Evolutionary conservation across 2,329 filamentous ascomycete species (phyloP), one percentile per base, ranked within the genome.

Genomic region (Cytospora schulzeri): DNA sequence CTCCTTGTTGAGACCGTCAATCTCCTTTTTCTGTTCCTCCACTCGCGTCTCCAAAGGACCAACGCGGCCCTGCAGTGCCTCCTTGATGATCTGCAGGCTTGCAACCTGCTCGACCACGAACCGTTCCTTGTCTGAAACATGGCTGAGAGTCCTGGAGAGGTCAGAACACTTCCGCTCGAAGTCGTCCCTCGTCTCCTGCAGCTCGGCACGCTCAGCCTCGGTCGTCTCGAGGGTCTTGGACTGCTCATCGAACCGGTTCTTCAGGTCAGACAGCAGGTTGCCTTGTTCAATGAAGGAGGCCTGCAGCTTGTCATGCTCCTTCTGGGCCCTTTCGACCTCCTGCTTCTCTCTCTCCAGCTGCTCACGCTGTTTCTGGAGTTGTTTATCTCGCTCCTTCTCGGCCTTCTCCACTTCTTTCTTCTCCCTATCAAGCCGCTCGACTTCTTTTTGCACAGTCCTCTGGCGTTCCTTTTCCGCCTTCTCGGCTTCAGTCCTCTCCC

Each of bases 211-310:
- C 65, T 66, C 68, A 9, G 57, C 38, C 62, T 59, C 57, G 50
- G 31, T 58, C 38, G 45, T 48, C 58, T 66, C 51, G 29, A 51
- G 65, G 61, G 29, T 59, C 67, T 9, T 68, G 53, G 50, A 51
- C 64, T 52, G 70, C 33, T 69, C 69, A 53, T 70, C 69, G 50
- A 71, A 66, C 11, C 71, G 69, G 15, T 66, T 68, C 66, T 72
- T 72, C 65, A 66, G 69, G 45, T 67, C 66, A 4, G 58, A 55
- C 52, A 73, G 63, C n/a, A 67, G 61, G 54, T 58, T 64, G 31
- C 66, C 66, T 28, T 67, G 66, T 28, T 67, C 66, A 50, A 67
- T 57, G 54, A 67, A 67, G 9, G 60, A 63, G 57, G 33, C 59
- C 26, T 66, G 63, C 15, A 67, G 57, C 17, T 53, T 52, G 22